Base-by-base conservation (phyloP, 352 stramenopile species). In the Phytopythium kandeliae region DNA sequence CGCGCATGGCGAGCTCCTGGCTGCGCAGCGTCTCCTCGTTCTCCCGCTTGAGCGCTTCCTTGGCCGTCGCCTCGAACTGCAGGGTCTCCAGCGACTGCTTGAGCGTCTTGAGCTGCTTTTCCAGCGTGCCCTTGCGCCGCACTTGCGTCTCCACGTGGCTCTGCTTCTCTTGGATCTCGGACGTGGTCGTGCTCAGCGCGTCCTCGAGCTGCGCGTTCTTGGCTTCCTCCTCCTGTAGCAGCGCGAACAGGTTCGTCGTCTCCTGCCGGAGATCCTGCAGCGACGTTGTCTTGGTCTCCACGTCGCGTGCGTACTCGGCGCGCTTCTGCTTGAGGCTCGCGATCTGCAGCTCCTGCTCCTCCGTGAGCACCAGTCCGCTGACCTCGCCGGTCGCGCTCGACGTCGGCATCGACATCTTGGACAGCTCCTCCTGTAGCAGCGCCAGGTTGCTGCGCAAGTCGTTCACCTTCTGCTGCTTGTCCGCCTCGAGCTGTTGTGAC, bases 191-290 rank as follows among this genome's bases (percentile, higher is more conserved):
- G 19, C 89, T 76, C 50, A 98, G 96, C 66, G 98, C 95, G 25
- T 98, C 89, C 67, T 98, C 97, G 53, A 98, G 86, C 60, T 97
- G 89, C 54, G 85, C 75, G 57, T 98, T 97, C 1, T 86, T 97
- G 16, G 68, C 60, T 42, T 89, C 79, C 42, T 85, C 79, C 48
- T 88, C 74, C 37, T 74, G 61, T 10, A 90, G 67, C 13, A 89
- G 46, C 4, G 51, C 66, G 42, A 77, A 85, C 53, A 92, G 40
- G 33, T 89, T 89, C 0, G 60, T 55, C n/a, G 75, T 81, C 48
- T 96, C 76, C 26, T 73, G 66, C 2, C 79, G 62, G 33, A 88
- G 26, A 56, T 92, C 77, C 42, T 86, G 74, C 42, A 92, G 36
- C 25, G 72, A 76, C 33, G 71, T 82, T 13, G 58, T 76, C 57